A percentile compares a stretch with the other conserved stretches of the same genome.
Conservation (phyloP, 2,329 filamentous ascomycete species). For the Claviceps paspali region DNA sequence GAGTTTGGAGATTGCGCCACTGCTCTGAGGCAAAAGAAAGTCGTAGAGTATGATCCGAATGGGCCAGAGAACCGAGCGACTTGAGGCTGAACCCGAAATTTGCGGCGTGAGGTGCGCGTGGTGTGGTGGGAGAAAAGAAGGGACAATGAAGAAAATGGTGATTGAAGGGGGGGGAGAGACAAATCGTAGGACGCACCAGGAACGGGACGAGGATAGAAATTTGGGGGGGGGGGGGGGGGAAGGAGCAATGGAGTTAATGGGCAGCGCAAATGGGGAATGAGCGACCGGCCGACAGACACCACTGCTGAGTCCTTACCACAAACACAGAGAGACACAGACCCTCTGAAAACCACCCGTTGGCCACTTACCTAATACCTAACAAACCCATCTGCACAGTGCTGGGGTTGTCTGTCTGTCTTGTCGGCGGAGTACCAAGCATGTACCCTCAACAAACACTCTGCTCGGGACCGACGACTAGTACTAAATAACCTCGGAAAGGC, state of each 20-base stretch:
- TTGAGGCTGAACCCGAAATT: slow-evolving; percentile 2
- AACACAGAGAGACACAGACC: not conserved
- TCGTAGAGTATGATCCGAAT: slow-evolving; percentile 6
- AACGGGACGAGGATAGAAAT: slow-evolving; percentile 16
- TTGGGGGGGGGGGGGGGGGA: slow-evolving; percentile 18
- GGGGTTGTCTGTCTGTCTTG: too few relatives aligned
- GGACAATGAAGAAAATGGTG: slow-evolving; percentile 1
- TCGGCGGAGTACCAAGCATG: not conserved
- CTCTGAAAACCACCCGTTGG: not conserved
- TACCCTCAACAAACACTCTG: not conserved
- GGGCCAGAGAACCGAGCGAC: not conserved
- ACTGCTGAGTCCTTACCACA: too few relatives aligned
- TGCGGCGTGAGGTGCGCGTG: slow-evolving; percentile 5
- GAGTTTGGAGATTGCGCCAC: slow-evolving; percentile 7
- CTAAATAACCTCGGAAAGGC: not conserved
- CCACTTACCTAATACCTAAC: too few relatives aligned
- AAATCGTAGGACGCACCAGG: slow-evolving; percentile 13
- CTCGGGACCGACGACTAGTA: not conserved
- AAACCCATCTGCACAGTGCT: not conserved
- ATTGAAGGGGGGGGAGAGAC: slow-evolving; percentile 10
- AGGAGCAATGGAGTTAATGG: slow-evolving; percentile 8
- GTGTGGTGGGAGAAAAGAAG: slow-evolving; percentile 6
- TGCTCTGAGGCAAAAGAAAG: slow-evolving; percentile 6
- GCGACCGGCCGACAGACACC: slow-evolving; percentile 16
- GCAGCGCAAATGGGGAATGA: slow-evolving; percentile 16